A percentile compares a stretch with the other conserved stretches of the same genome.
phyloP scores from a whole-genome alignment of 306 rosid genomes.

The Pterocarpus santalinus region DNA sequence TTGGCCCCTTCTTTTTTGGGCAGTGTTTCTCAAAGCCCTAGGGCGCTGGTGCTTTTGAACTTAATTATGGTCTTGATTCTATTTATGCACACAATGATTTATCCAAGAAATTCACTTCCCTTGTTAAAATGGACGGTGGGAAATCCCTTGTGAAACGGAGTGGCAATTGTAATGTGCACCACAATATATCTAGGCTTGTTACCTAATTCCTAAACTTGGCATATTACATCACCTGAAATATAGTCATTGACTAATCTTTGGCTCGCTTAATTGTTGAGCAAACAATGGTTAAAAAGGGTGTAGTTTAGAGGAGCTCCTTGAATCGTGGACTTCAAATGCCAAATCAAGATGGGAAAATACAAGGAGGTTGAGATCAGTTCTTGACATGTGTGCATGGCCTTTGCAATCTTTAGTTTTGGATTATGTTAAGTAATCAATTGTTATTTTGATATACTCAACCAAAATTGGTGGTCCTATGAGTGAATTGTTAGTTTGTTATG shows the following conservation, averaged over 20 bases:
- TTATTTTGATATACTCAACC: no score
- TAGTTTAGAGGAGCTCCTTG: conserved; percentile 43
- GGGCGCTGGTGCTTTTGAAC: conserved; percentile 19
- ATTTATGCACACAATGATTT: conserved; percentile 24
- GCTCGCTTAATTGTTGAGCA: conserved; percentile 14
- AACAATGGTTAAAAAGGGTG: neutral
- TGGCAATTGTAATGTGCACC: conserved; percentile 20
- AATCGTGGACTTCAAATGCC: conserved; percentile 13
- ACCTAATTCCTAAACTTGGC: conserved; percentile 24
- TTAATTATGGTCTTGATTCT: neutral
- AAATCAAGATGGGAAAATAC: neutral
- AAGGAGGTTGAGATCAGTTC: neutral
- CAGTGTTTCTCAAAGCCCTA: conserved; percentile 39
- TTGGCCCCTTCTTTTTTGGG: conserved; percentile 1
- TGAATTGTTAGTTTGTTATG: no score
- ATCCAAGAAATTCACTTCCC: conserved; percentile 22
- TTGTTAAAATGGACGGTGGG: conserved; percentile 49
- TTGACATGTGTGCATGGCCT: neutral
- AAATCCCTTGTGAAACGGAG: conserved; percentile 18
- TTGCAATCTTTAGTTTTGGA: neutral
- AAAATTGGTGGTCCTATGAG: no score
- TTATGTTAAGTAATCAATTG: neutral
- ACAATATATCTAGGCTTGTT: neutral
- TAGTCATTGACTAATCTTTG: conserved; percentile 29
- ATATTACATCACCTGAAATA: neutral